Conservation (phyloP, 225 moss, liverwort and hornwort species). For the Ulota crispa region DNA sequence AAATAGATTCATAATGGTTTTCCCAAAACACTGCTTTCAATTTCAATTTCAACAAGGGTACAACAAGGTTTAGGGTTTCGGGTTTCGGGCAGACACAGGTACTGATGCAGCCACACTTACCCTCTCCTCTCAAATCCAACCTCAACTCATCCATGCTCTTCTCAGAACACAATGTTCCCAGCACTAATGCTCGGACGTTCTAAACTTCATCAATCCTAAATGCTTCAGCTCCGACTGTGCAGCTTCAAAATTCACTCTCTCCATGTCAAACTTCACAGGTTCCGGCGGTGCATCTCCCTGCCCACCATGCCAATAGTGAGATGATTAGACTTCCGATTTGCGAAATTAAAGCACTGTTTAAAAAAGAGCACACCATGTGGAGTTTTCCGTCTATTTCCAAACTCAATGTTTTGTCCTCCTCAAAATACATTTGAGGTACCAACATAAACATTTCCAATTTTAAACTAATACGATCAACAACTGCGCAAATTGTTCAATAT, state of each 20-base stretch:
- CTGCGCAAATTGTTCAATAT: background rate
- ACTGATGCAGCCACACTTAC: background rate
- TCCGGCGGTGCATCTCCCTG: constrained; percentile 62
- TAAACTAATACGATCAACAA: background rate
- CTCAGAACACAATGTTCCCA: background rate
- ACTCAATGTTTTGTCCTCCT: background rate
- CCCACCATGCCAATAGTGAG: background rate
- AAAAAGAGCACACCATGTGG: background rate
- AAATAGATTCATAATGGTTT: too few relatives aligned
- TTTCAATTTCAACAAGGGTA: too few relatives aligned
- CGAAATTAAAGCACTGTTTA: too few relatives aligned
- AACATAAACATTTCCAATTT: background rate
- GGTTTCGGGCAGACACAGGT: background rate
- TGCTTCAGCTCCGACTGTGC: constrained; percentile 49
- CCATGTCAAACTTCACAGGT: constrained; percentile 57
- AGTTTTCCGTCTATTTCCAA: background rate
- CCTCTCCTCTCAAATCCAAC: background rate
- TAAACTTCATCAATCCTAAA: constrained; percentile 40
- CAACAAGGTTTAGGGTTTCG: too few relatives aligned
- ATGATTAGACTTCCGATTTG: background rate
- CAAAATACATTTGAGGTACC: background rate
- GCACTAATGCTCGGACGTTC: constrained; percentile 1
- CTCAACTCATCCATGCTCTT: background rate
- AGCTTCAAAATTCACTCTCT: constrained; percentile 54
- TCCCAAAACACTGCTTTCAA: too few relatives aligned